These are phyloP conservation scores for Phytophthora pisi DNA, from an alignment of 352 stramenopile genomes.

Conservation along the genomic window DNA sequence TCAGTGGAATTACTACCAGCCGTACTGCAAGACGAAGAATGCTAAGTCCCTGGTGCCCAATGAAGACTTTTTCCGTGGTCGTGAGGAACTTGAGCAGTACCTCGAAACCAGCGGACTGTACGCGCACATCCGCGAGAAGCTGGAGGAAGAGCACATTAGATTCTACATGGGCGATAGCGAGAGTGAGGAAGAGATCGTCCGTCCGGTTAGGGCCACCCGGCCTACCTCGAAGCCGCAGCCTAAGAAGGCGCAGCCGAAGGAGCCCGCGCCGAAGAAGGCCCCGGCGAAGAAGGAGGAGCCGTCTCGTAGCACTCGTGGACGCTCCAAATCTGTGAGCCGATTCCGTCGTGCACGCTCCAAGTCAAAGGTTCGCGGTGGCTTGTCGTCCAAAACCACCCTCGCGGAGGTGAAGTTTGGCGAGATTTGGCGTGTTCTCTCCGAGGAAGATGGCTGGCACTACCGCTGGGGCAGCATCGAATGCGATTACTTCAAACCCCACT, in stretches of 20 bases:
- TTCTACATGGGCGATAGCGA: constrained; percentile 14
- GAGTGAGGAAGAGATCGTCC: constrained; percentile 4
- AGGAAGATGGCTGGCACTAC: constrained; percentile 58
- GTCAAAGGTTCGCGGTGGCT: constrained; percentile 12
- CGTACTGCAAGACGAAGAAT: constrained; percentile 45
- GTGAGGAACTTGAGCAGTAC: constrained; percentile 49
- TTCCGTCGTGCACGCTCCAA: constrained; percentile 32
- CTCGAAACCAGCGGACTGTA: constrained; percentile 44
- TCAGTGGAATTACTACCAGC: constrained; percentile 65
- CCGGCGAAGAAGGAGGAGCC: background rate
- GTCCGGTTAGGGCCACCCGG: constrained; percentile 1
- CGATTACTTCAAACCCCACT: constrained; percentile 75
- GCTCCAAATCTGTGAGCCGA: constrained; percentile 17
- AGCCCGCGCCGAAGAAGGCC: background rate
- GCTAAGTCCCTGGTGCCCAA: constrained; percentile 28
- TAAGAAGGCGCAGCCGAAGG: background rate
- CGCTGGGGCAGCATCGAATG: constrained; percentile 49
- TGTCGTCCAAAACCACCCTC: constrained; percentile 31
- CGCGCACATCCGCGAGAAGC: constrained; percentile 46
- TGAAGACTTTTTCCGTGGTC: constrained; percentile 62
- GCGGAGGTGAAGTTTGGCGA: constrained; percentile 66
- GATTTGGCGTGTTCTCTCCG: constrained; percentile 55
- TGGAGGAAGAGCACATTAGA: constrained; percentile 46
- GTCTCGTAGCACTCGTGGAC: background rate
- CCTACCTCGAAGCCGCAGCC: constrained; percentile 1